Evolutionary conservation across 2,329 filamentous ascomycete genomes (phyloP), one percentile per base, ranked within the genome.

Genomic region (Lecanosticta acicola): DNA sequence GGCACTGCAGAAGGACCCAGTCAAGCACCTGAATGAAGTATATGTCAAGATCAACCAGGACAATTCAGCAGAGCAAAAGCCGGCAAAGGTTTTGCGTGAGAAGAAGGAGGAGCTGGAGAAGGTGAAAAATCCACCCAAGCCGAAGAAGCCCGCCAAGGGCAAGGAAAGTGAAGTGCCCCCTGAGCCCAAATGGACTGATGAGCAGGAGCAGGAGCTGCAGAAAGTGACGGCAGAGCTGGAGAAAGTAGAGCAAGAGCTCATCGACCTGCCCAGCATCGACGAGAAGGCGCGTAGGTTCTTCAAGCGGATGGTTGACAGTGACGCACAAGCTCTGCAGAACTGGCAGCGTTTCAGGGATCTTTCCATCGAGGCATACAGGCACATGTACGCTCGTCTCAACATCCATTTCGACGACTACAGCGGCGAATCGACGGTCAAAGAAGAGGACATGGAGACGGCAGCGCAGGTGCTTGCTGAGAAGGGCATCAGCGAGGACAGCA

Each of bases 1-100:
- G 56, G 78, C 81, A 48, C 74, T 93, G 10, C 66, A 78, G 52
- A 74, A 75, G 39, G 85, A 91, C 59, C 86, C 87, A 10, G 88
- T 91, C 61, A 85, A 86, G 65, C 87, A 93, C 64, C 72, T 93
- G 8, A 90, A 84, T 66, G 80, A 89, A 59, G 82, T 93, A 41
- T 93, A 91, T 59, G 85, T 90, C 52, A 78, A 80, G 65, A 87
- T 91, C 66, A 80, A 80, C 56, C 73, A 73, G 32, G 73, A 83
- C 3, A 76, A 83, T 52, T 67, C 72, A 2, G 78, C 74, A 0
- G 82, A 88, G 70, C 83, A 84, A 54, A 83, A 84, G 53, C 64
- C 76, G 48, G 79, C 83, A 18, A 80, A 81, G 57, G 73, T 58
- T 48, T 49, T 70, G 29, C 64, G 67, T 45, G 68, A 66, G 45